These are phyloP conservation scores for Nematodospora valgi DNA, from an alignment of 805 yeast genomes.

Conservation along the genomic window DNA sequence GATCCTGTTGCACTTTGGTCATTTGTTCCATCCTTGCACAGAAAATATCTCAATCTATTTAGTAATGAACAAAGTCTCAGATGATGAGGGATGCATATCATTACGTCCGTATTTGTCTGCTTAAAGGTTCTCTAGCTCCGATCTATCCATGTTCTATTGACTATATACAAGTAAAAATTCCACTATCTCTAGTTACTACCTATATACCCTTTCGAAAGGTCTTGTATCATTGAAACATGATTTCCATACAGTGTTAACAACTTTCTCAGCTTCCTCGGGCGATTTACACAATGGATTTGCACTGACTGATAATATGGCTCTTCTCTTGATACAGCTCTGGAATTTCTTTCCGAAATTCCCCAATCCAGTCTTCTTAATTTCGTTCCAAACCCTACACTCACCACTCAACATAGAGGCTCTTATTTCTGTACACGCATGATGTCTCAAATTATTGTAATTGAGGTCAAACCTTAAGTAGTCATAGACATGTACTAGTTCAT, in stretches of 20 bases:
- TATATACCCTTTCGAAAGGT: constrained; percentile 90
- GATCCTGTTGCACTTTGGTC: too few relatives aligned
- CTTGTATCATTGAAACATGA: constrained; percentile 93
- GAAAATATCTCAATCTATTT: too few relatives aligned
- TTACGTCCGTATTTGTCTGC: too few relatives aligned
- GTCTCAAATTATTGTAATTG: constrained; percentile 79
- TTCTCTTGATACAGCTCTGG: constrained; percentile 84
- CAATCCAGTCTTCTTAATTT: constrained; percentile 57
- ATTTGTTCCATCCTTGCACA: too few relatives aligned
- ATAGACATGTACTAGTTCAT: constrained; percentile 90
- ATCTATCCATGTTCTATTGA: too few relatives aligned
- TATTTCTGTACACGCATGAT: constrained; percentile 96
- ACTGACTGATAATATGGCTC: constrained; percentile 80
- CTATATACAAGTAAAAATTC: too few relatives aligned
- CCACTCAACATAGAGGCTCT: constrained; percentile 92
- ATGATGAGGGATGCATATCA: too few relatives aligned
- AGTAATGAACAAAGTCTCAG: too few relatives aligned
- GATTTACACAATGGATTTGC: constrained; percentile 82
- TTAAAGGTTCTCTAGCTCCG: too few relatives aligned
- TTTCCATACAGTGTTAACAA: constrained; percentile 85
- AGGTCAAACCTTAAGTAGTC: constrained; percentile 87
- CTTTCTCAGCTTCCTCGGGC: constrained; percentile 69
- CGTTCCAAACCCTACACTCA: constrained; percentile 88
- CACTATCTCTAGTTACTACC: too few relatives aligned
- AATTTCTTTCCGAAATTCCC: constrained; percentile 71